Percentiles rank a stretch among this genome's conserved stretches.
Conservation (phyloP, 768 basidiomycete species). For the Suillus plorans region DNA sequence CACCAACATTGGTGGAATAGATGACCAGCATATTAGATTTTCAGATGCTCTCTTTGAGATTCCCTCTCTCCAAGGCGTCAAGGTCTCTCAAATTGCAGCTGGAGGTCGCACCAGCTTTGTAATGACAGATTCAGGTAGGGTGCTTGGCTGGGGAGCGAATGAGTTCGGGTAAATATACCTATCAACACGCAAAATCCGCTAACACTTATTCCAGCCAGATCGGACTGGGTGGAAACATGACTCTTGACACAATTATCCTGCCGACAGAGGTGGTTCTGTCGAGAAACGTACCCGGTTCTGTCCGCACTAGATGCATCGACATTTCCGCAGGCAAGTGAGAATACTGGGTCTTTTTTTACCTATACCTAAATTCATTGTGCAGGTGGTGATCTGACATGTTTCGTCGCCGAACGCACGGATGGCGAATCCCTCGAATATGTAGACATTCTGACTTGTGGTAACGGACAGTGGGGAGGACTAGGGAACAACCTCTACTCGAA, state of each 20-base stretch:
- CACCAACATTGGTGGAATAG: conserved; percentile 25
- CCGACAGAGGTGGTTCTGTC: conserved; percentile 85
- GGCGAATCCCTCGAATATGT: conserved; percentile 36
- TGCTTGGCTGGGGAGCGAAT: conserved; percentile 90
- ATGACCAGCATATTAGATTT: conserved; percentile 55
- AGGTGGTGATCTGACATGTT: conserved; percentile 77
- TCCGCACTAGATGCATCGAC: conserved; percentile 59
- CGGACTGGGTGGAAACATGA: conserved; percentile 66
- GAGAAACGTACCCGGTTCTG: conserved; percentile 49
- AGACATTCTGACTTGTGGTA: conserved; percentile 75
- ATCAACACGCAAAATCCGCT: conserved; percentile 2
- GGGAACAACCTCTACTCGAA: conserved; percentile 65
- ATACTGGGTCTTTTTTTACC: not conserved
- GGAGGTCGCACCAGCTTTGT: conserved; percentile 75
- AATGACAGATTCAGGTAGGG: conserved; percentile 63
- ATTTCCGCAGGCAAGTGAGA: conserved; percentile 57
- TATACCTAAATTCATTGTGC: not conserved
- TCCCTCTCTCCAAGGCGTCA: conserved; percentile 63
- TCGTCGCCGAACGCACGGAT: conserved; percentile 61
- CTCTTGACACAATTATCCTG: conserved; percentile 67
- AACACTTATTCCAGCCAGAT: conserved; percentile 57
- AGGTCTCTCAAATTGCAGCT: conserved; percentile 68
- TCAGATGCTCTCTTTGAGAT: conserved; percentile 75
- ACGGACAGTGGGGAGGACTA: conserved; percentile 81
- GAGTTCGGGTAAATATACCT: conserved; percentile 62